Evolutionary conservation across 331 rosid genomes (phyloP).

Genomic region (Dryas integrifolia): DNA sequence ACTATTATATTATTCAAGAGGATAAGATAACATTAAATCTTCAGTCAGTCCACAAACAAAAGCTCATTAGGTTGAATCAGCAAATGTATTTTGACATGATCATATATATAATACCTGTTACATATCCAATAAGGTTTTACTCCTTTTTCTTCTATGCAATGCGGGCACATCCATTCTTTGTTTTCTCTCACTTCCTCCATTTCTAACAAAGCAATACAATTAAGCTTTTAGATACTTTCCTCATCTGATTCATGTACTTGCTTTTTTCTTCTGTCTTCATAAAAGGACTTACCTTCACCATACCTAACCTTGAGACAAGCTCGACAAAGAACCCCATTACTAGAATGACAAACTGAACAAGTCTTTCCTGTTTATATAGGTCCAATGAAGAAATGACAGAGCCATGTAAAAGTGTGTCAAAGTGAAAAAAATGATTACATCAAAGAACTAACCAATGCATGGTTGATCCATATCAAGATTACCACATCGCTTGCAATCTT

Average conservation of each 20-base stretch:
- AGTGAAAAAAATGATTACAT: background rate
- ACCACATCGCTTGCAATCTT: conserved; percentile 73
- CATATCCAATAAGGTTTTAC: conserved; percentile 64
- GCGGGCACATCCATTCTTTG: conserved; percentile 81
- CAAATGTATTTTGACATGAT: background rate
- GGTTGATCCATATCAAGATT: conserved; percentile 51
- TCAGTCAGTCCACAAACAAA: background rate
- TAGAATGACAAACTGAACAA: conserved; percentile 72
- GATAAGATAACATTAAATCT: background rate
- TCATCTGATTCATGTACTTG: background rate
- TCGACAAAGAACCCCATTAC: conserved; percentile 63
- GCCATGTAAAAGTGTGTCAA: conserved; percentile 4
- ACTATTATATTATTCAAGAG: conserved; percentile 26
- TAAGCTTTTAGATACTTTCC: background rate
- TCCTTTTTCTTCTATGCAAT: conserved; percentile 66
- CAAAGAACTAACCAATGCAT: conserved; percentile 54
- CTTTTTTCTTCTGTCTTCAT: background rate
- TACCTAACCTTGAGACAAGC: conserved; percentile 74
- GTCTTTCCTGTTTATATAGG: conserved; percentile 55
- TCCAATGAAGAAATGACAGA: conserved; percentile 7
- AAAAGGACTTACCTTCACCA: conserved; percentile 61
- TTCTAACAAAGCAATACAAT: conserved; percentile 34
- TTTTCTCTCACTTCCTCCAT: conserved; percentile 59
- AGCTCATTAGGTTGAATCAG: background rate
- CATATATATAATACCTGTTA: conserved; percentile 51